Percentiles rank a stretch among this genome's conserved stretches.
These are phyloP conservation scores for Rozella allomycis DNA, from an alignment of 371 early-diverging fungal genomes.

Conservation along the genomic window DNA sequence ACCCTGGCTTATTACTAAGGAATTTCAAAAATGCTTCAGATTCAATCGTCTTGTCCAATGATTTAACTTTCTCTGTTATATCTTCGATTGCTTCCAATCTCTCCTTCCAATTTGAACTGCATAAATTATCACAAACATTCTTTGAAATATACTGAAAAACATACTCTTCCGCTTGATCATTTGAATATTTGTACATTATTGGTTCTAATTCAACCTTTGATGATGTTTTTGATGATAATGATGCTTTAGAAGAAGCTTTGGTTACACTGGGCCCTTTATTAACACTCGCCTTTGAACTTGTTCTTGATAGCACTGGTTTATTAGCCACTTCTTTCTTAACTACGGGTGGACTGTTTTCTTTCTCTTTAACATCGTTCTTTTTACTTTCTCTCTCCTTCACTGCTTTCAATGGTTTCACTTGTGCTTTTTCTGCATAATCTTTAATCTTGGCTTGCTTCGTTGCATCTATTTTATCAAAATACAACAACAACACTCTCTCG, in stretches of 20 bases:
- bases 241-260: conserved; percentile 6
- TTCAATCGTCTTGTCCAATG: conserved; percentile 60
- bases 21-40: conserved; percentile 60
- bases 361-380: background rate
- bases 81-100: background rate
- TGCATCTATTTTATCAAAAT: conserved; percentile 61
- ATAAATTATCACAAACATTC: background rate
- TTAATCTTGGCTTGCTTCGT: conserved; percentile 62
- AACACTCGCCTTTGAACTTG: too few species aligned
- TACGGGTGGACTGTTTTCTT: background rate
- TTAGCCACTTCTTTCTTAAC: background rate
- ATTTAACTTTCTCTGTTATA: conserved; percentile 1
- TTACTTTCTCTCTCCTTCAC: conserved; percentile 9
- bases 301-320: too few species aligned
- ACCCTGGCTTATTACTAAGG: conserved; percentile 61
- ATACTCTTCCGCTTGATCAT: background rate
- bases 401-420: conserved; percentile 13
- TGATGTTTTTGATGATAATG: too few species aligned
- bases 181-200: background rate
- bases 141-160: background rate
- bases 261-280: conserved; percentile 18
- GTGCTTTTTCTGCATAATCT: conserved; percentile 63
- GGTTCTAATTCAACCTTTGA: background rate
- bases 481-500: conserved; percentile 44
- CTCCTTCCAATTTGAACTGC: background rate